A percentile compares a stretch with the other conserved stretches of the same genome.
phyloP scores from a whole-genome alignment of 2,329 filamentous ascomycete species.

The Microascus cirrosus region DNA sequence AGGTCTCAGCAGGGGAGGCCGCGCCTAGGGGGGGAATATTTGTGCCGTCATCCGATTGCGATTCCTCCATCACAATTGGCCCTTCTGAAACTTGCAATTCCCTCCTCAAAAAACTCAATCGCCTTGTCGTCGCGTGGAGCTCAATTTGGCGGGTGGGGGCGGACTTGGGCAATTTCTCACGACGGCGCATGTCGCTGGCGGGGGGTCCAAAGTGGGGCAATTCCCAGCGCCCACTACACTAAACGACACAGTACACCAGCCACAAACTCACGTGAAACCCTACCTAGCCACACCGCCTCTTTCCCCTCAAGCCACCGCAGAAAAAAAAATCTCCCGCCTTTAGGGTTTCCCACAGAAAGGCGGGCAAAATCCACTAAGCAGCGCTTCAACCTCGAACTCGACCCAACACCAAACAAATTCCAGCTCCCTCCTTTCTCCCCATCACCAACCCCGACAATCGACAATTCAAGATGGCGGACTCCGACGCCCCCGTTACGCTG shows the following conservation, averaged over 20 bases:
- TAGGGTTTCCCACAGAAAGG: conserved; percentile 3
- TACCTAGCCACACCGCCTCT: neutral
- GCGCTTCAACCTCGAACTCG: conserved; percentile 6
- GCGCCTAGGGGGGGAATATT: neutral
- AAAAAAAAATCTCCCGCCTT: neutral
- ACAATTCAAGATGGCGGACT: conserved; percentile 70
- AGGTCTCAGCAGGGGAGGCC: neutral
- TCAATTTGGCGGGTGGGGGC: neutral
- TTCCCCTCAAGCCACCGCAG: neutral
- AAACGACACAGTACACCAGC: neutral
- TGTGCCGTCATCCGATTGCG: neutral
- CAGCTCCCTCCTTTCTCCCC: conserved; percentile 15
- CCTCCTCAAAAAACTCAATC: too few species aligned
- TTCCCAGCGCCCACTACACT: neutral
- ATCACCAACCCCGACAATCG: conserved; percentile 17
- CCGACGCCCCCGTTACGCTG: conserved; percentile 66
- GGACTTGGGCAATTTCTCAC: neutral
- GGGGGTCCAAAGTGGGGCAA: neutral
- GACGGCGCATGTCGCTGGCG: neutral
- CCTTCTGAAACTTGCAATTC: neutral
- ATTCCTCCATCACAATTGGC: neutral
- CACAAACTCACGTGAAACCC: neutral
- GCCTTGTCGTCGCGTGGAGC: too few species aligned
- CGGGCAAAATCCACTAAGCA: conserved; percentile 2
- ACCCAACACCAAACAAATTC: conserved; percentile 16